These are phyloP conservation scores for Mycena chlorophos DNA, from an alignment of 768 basidiomycete genomes.

Conservation along the genomic window DNA sequence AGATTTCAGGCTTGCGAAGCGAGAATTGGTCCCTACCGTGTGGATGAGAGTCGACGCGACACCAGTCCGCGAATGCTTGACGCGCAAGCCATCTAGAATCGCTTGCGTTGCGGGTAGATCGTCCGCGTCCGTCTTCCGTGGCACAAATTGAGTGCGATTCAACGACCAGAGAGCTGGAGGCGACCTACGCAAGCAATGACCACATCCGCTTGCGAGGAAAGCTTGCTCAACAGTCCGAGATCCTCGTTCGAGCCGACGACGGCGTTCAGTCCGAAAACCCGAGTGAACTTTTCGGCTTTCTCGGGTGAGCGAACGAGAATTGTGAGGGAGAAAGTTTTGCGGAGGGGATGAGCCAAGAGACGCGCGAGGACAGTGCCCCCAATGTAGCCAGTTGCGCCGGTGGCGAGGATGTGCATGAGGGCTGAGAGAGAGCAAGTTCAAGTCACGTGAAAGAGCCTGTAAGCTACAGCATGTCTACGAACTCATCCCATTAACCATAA, in stretches of 20 bases:
- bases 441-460: no score
- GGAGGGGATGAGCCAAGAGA: slow-evolving; percentile 45
- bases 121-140: slow-evolving; percentile 40
- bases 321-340: slow-evolving; percentile 44
- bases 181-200: slow-evolving; percentile 43
- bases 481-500: not conserved
- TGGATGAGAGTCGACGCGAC: slow-evolving; percentile 40
- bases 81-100: slow-evolving; percentile 40
- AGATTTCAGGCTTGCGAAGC: not conserved
- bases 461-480: not conserved
- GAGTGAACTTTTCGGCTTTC: slow-evolving; percentile 37
- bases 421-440: no score
- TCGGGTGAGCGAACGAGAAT: slow-evolving; percentile 44
- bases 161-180: not conserved
- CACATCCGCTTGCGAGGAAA: slow-evolving; percentile 46
- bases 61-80: slow-evolving; percentile 34
- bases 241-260: slow-evolving; percentile 45
- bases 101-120: slow-evolving; percentile 39
- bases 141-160: not conserved
- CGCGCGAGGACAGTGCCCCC: slow-evolving; percentile 53
- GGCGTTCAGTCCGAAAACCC: slow-evolving; percentile 30
- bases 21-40: slow-evolving; percentile 37
- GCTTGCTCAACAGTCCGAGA: slow-evolving; percentile 35
- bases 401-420: slow-evolving; percentile 40
- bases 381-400: slow-evolving; percentile 57